phyloP scores from a whole-genome alignment of 805 yeast genomes.

The Diddensiella santjacobensis region DNA sequence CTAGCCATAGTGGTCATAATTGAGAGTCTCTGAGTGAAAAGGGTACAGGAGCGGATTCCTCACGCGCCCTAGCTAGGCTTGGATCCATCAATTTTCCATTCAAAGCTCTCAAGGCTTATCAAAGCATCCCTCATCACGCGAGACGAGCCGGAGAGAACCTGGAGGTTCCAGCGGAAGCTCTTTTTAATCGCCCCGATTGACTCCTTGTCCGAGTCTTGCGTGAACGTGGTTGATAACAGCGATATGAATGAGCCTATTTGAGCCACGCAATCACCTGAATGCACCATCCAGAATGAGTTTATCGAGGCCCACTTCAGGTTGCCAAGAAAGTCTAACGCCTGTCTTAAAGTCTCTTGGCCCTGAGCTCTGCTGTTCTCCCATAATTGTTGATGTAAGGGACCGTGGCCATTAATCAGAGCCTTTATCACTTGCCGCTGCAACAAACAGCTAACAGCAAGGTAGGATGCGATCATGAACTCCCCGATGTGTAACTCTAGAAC shows the following conservation, averaged over 20 bases:
- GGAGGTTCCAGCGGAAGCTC: slow-evolving; percentile 23
- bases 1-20: too few relatives aligned
- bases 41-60: too few relatives aligned
- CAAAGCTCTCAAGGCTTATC: slow-evolving; percentile 19
- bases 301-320: slow-evolving; percentile 9
- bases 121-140: slow-evolving; percentile 25
- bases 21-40: too few relatives aligned
- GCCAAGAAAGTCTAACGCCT: slow-evolving; percentile 9
- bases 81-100: slow-evolving; percentile 17
- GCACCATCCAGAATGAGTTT: slow-evolving; percentile 17
- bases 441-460: background rate
- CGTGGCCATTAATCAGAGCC: background rate
- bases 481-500: background rate
- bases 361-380: background rate
- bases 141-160: slow-evolving; percentile 23
- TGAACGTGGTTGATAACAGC: slow-evolving; percentile 3
- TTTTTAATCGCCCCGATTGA: slow-evolving; percentile 15
- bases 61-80: background rate
- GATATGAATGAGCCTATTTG: slow-evolving; percentile 15
- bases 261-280: slow-evolving; percentile 16
- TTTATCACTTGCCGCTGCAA: background rate
- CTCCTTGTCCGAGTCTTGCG: slow-evolving; percentile 16
- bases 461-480: background rate
- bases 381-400: background rate
- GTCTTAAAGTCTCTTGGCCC: background rate